These are phyloP conservation scores for Alternaria tenuissima DNA, from an alignment of 2,329 filamentous ascomycete genomes.

Conservation along the genomic window DNA sequence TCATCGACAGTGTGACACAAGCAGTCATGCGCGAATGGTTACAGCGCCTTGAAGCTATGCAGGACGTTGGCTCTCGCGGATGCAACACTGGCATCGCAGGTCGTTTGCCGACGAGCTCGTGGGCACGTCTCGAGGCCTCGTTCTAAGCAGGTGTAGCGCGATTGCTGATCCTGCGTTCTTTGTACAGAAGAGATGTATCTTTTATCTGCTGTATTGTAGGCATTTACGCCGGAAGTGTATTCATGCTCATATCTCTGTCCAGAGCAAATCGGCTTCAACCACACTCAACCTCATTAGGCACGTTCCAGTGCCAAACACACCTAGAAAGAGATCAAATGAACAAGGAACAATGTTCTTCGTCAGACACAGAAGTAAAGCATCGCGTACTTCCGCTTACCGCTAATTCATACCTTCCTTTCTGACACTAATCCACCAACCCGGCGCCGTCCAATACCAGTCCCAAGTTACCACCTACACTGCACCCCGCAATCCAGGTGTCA, in stretches of 20 bases:
- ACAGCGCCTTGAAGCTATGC: not conserved
- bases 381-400: slow-evolving; percentile 10
- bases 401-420: slow-evolving; percentile 10
- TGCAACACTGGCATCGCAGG: not conserved
- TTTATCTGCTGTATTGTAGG: not conserved
- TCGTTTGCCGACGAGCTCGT: slow-evolving; percentile 1
- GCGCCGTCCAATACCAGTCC: slow-evolving; percentile 14
- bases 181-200: not conserved
- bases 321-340: not conserved
- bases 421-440: slow-evolving; percentile 5
- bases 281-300: not conserved
- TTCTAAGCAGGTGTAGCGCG: slow-evolving; percentile 2
- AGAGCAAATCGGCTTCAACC: not conserved
- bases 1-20: not conserved
- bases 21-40: not conserved
- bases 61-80: not conserved
- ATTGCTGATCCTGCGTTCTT: not conserved
- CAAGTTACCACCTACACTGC: slow-evolving; percentile 2
- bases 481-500: slow-evolving; percentile 10
- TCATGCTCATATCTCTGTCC: not conserved
- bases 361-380: not conserved
- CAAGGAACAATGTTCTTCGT: not conserved
- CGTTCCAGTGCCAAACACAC: not conserved
- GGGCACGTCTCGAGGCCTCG: not conserved
- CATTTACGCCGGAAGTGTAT: too few species aligned